Evolutionary conservation across 106 monocot genomes (phyloP), one percentile per base, ranked within the genome.

Genomic region (Alisma plantagoaquatica): DNA sequence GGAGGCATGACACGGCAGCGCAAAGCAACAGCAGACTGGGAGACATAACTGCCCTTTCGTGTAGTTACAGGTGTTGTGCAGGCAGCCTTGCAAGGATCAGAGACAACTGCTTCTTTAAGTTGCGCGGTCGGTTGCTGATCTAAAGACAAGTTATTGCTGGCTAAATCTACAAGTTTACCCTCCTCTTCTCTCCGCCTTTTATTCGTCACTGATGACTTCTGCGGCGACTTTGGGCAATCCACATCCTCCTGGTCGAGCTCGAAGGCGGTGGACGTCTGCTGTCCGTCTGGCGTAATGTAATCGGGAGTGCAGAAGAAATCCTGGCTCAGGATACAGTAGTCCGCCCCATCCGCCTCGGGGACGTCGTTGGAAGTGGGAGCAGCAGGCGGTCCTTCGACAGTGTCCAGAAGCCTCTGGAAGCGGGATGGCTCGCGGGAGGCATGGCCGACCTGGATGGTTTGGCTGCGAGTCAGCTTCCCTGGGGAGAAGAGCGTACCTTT

Each of bases 1-100:
- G 96, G 96, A 23, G 96, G 89, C 78, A 84, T 84, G 44, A 85
- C 84, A 17, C 81, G 81, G 35, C 78, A 78, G 27, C 96, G 88
- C 50, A 96, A 63, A 64, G 96, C 88, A 33, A 96, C 69, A 38
- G 89, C 96, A 23, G 81, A 81, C 38, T 77, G 70, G 35, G 96
- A 78, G 19, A 96, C 81, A 72, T 85, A 85, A 61, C 35, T 75
- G 1, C 49, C 46, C 38, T 74, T 87, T n/a, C n/a, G n/a, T n/a
- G n/a, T n/a, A n/a, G n/a, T n/a, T n/a, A n/a, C n/a, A n/a, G n/a
- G n/a, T n/a, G n/a, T n/a, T n/a, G n/a, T n/a, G n/a, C n/a, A n/a
- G n/a, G n/a, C n/a, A n/a, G n/a, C n/a, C n/a, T n/a, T n/a, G n/a
- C n/a, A n/a, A n/a, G n/a, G n/a, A n/a, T n/a, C n/a, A n/a, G n/a